These are phyloP conservation scores for Beauveria asiatica DNA, from an alignment of 2,329 filamentous ascomycete species.

Conservation along the genomic window DNA sequence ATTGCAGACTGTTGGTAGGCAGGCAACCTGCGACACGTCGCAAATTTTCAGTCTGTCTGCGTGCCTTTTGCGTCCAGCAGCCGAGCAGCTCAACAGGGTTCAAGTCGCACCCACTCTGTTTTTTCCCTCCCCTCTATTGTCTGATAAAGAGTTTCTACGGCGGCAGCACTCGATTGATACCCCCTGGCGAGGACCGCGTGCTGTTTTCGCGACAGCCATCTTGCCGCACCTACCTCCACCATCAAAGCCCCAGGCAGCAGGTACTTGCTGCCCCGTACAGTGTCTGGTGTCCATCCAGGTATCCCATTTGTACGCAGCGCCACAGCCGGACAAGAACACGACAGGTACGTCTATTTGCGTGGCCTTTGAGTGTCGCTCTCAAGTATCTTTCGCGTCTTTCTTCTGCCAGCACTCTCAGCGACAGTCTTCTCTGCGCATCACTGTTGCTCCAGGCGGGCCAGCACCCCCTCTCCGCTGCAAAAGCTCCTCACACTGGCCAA, in stretches of 20 bases:
- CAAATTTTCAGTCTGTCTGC: not conserved
- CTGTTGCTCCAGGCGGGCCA: not conserved
- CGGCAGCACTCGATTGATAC: not conserved
- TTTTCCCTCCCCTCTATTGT: not conserved
- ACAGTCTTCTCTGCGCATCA: not conserved
- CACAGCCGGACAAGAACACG: not conserved
- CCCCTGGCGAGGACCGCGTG: not conserved
- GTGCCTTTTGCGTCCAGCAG: not conserved
- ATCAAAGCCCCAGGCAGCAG: not conserved
- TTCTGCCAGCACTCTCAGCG: not conserved
- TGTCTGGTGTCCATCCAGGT: too few species aligned
- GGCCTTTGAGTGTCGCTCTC: not conserved
- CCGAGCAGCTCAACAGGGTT: not conserved
- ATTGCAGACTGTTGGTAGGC: not conserved
- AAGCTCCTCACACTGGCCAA: not conserved
- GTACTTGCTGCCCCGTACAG: not conserved
- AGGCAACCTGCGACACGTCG: not conserved
- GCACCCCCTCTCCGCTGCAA: not conserved
- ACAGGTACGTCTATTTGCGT: not conserved
- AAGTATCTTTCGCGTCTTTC: not conserved
- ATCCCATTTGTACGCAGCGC: not conserved
- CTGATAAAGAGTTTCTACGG: not conserved
- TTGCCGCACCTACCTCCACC: constrained; percentile 4
- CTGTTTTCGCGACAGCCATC: constrained; percentile 6
- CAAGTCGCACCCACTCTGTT: constrained; percentile 1